Evolutionary conservation across 108 stramenopile species (phyloP).

Genomic region (Cyclotella sp.): DNA sequence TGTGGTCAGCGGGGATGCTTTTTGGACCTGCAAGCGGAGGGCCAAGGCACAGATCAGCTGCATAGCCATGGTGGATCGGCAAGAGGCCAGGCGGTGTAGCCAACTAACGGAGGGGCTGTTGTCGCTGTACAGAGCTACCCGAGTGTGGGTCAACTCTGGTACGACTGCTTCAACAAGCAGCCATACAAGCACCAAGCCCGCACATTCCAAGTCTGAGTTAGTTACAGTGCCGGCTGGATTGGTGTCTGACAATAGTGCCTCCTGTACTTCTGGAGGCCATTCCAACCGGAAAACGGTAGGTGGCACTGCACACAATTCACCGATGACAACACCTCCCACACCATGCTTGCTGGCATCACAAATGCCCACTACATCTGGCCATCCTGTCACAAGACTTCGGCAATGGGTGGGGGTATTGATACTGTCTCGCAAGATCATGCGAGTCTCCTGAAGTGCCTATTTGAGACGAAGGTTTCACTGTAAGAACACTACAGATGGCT

Average conservation of each 20-base stretch:
- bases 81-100: neutral
- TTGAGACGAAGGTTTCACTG: no score
- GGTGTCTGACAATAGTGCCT: neutral
- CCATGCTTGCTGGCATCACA: no score
- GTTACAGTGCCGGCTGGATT: neutral
- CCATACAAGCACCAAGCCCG: neutral
- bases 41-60: slow-evolving; percentile 1
- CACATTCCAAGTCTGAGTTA: slow-evolving; percentile 14
- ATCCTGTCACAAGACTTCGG: no score
- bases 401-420: no score
- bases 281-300: no score
- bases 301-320: no score
- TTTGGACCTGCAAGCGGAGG: neutral
- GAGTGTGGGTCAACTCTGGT: neutral
- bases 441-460: no score
- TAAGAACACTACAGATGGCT: no score
- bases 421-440: no score
- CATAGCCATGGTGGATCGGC: no score
- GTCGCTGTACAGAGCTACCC: slow-evolving; percentile 8
- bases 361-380: no score
- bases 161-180: neutral
- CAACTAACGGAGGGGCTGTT: slow-evolving; percentile 6
- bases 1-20: slow-evolving; percentile 10
- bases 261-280: neutral
- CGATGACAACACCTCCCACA: no score